These are phyloP conservation scores for Beauveria rudraprayagi DNA, from an alignment of 2,329 filamentous ascomycete species.

Conservation along the genomic window DNA sequence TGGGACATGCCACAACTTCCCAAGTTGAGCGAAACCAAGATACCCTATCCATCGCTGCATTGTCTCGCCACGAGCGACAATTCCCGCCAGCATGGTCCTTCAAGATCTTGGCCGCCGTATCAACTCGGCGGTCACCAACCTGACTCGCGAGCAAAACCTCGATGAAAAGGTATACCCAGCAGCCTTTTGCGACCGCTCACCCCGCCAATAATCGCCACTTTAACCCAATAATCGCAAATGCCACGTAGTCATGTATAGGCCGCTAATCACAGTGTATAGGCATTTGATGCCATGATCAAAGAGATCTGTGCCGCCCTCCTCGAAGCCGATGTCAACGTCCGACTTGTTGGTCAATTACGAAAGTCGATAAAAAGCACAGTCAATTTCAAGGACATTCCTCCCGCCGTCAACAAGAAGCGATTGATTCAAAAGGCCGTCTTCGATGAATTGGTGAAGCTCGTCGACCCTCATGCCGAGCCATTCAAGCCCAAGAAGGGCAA, in stretches of 20 bases:
- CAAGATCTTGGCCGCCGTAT: conserved; percentile 98
- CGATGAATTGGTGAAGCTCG: conserved; percentile 89
- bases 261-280: conserved; percentile 39
- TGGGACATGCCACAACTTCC: conserved; percentile 12
- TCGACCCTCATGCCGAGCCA: conserved; percentile 88
- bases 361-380: conserved; percentile 87
- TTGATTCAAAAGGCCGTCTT: conserved; percentile 97
- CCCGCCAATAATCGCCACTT: conserved; percentile 8
- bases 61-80: conserved; percentile 5
- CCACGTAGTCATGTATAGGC: background rate
- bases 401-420: conserved; percentile 95
- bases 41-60: conserved; percentile 1
- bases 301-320: conserved; percentile 94
- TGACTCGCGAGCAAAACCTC: conserved; percentile 84
- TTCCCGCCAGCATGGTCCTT: conserved; percentile 67
- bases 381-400: conserved; percentile 88
- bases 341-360: conserved; percentile 80
- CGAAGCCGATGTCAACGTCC: conserved; percentile 95
- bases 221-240: background rate
- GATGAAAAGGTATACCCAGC: conserved; percentile 72
- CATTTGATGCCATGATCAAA: conserved; percentile 96
- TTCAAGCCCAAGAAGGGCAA: conserved; percentile 97
- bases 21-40: conserved; percentile 5
- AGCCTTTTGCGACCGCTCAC: background rate
- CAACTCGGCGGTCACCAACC: conserved; percentile 88